phyloP scores from a whole-genome alignment of 2,329 filamentous ascomycete genomes.

The Fusarium euwallaceae region DNA sequence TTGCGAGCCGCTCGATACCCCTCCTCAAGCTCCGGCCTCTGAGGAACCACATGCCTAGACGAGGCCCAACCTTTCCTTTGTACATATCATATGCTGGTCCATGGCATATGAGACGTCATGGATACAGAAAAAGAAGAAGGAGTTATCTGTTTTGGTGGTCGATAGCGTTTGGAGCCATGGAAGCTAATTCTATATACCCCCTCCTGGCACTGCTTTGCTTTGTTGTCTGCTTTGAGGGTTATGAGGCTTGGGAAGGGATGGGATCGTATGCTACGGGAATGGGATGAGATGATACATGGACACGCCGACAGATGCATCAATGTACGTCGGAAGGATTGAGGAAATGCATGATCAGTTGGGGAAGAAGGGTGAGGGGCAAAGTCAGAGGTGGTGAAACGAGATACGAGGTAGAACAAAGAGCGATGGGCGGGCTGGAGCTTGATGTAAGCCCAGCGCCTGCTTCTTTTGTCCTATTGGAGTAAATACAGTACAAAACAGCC shows the following conservation, averaged over 20 bases:
- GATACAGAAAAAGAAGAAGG: slow-evolving; percentile 37
- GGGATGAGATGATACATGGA: slow-evolving; percentile 18
- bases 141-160: slow-evolving; percentile 37
- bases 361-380: slow-evolving; percentile 10
- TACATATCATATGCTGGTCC: slow-evolving; percentile 22
- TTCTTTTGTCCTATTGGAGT: slow-evolving; percentile 2
- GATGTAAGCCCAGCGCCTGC: slow-evolving; percentile 23
- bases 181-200: slow-evolving; percentile 48
- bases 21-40: slow-evolving; percentile 40
- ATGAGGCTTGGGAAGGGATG: slow-evolving; percentile 25
- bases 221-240: slow-evolving; percentile 30
- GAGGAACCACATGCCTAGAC: slow-evolving; percentile 44
- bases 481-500: slow-evolving; percentile 5
- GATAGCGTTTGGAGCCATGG: slow-evolving; percentile 44
- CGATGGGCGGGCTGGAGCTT: slow-evolving; percentile 28
- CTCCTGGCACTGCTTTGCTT: slow-evolving; percentile 42
- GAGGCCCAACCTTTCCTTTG: slow-evolving; percentile 39
- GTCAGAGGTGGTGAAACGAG: slow-evolving; percentile 15
- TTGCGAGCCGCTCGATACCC: slow-evolving; percentile 45
- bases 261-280: neutral
- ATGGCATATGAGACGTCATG: slow-evolving; percentile 28
- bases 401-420: slow-evolving; percentile 19
- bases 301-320: slow-evolving; percentile 19
- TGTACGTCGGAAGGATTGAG: slow-evolving; percentile 29
- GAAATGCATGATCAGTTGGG: slow-evolving; percentile 9